Evolutionary conservation across 1,139 yeast species (phyloP).

Genomic region (Yamadazyma aaseri): DNA sequence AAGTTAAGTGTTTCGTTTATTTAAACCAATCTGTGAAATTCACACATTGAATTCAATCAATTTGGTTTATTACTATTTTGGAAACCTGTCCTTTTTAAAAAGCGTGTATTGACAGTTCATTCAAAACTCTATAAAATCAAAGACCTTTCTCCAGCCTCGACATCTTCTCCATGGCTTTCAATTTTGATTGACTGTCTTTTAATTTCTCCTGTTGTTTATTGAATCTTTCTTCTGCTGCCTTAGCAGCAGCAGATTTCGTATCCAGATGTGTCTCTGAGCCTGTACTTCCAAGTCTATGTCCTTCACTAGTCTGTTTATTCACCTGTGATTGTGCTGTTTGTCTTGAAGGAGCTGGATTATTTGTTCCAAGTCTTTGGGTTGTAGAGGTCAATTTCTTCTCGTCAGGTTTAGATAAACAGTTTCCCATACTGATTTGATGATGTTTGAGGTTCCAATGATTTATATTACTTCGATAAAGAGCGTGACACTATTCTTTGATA

Average conservation of each 20-base stretch:
- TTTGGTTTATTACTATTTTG: no score
- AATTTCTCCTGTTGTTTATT: slow-evolving; percentile 25
- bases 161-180: slow-evolving; percentile 29
- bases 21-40: neutral
- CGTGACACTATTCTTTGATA: no score
- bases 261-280: slow-evolving; percentile 1
- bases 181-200: slow-evolving; percentile 26
- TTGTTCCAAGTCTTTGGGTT: slow-evolving; percentile 12
- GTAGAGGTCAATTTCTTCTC: slow-evolving; percentile 4
- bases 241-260: slow-evolving; percentile 32
- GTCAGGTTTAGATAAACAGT: slow-evolving; percentile 18
- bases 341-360: neutral
- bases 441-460: neutral
- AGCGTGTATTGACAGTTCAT: no score
- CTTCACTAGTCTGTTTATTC: neutral
- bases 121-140: no score
- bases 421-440: slow-evolving; percentile 16
- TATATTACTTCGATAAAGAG: no score
- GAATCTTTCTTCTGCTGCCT: slow-evolving; percentile 36
- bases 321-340: neutral
- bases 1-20: neutral
- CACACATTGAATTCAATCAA: neutral
- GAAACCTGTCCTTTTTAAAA: no score
- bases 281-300: slow-evolving; percentile 4
- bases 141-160: slow-evolving; percentile 36